A percentile compares a stretch with the other conserved stretches of the same genome.
Conservation (phyloP, 495 filamentous ascomycete species). For the Aspergillus egyptiacus region DNA sequence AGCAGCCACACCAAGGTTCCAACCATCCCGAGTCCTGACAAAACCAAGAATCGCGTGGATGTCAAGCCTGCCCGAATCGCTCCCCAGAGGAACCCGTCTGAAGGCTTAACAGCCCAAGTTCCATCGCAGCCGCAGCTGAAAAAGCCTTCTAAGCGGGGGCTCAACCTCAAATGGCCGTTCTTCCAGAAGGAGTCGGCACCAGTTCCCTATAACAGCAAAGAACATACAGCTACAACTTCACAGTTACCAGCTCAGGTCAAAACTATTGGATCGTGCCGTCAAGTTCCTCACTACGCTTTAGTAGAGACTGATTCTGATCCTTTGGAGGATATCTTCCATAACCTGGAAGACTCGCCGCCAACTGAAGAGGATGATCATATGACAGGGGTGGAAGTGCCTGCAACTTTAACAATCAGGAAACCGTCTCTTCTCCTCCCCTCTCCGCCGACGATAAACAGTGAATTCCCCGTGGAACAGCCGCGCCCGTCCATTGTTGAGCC, state of each 20-base stretch:
- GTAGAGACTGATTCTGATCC: constrained; percentile 68
- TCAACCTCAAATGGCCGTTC: constrained; percentile 68
- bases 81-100: background rate
- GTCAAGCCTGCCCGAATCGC: background rate
- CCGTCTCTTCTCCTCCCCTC: constrained; percentile 52
- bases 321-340: constrained; percentile 61
- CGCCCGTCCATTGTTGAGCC: constrained; percentile 41
- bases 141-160: constrained; percentile 29
- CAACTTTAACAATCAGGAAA: constrained; percentile 33
- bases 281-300: constrained; percentile 74
- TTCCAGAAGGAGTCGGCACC: constrained; percentile 55
- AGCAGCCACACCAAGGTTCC: background rate
- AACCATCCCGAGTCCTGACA: constrained; percentile 4
- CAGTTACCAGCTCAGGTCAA: constrained; percentile 39
- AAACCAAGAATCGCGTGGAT: background rate
- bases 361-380: constrained; percentile 31
- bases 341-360: constrained; percentile 46
- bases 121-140: background rate
- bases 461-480: constrained; percentile 33
- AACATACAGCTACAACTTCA: constrained; percentile 14
- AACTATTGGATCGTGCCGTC: constrained; percentile 32
- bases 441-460: constrained; percentile 43
- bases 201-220: constrained; percentile 3
- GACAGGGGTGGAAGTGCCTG: constrained; percentile 27
- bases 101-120: background rate